Conservation (phyloP, 192 early-diverging fungal species). For the Backusella tuberculispora region DNA sequence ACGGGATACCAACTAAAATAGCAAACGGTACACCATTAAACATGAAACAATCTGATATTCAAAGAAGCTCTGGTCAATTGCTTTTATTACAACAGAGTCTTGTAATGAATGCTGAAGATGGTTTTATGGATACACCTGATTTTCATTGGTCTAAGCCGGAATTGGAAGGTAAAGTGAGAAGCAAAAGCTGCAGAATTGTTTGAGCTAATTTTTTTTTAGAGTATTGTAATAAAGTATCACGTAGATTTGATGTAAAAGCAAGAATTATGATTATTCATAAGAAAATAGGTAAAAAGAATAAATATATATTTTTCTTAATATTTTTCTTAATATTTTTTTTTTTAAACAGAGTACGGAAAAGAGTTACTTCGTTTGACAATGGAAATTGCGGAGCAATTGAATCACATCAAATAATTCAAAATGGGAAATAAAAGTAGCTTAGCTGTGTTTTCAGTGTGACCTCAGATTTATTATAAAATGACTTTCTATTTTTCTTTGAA, state of each 20-base stretch:
- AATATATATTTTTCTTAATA: not conserved
- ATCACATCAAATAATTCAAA: slow-evolving; percentile 2
- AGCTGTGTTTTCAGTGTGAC: not conserved
- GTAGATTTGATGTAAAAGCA: not conserved
- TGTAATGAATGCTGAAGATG: not conserved
- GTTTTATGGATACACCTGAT: slow-evolving; percentile 6
- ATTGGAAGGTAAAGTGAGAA: not conserved
- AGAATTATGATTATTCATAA: not conserved
- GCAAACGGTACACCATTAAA: not conserved
- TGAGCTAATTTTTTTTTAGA: not conserved
- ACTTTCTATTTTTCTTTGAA: not conserved
- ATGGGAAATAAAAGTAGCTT: not conserved
- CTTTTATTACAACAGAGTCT: not conserved
- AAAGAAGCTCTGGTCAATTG: not conserved
- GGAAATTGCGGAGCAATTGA: not conserved
- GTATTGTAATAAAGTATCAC: slow-evolving; percentile 5
- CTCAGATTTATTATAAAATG: not conserved
- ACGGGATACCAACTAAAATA: not conserved
- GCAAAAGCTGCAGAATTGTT: not conserved
- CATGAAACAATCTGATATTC: not conserved
- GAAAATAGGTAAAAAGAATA: slow-evolving; percentile 6
- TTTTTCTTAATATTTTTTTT: not conserved
- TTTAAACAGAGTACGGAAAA: not conserved
- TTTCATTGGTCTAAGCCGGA: slow-evolving; percentile 2
- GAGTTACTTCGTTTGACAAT: not conserved